Base-by-base conservation (phyloP, 768 basidiomycete species). In the Suillus alpinus region DNA sequence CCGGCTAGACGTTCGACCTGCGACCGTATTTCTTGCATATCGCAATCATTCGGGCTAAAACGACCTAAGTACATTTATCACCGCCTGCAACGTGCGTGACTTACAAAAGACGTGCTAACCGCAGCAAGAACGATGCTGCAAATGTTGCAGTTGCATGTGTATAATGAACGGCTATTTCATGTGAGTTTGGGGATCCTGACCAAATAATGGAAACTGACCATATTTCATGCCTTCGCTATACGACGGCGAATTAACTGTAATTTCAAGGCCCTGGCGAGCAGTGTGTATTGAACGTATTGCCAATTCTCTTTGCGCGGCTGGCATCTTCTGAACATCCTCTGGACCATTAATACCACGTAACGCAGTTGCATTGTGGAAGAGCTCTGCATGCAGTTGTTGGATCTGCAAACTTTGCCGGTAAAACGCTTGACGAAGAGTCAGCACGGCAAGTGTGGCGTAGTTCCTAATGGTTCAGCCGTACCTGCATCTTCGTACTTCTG, bases 141-240 rank as follows among this genome's bases (percentile, higher is more conserved):
- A 98, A 98, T 0, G 95, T 96, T 6, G 95, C 95, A 32, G 93
- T 92, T 44, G 92, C 92, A 70, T 98, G 95, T 14, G 91, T 91
- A 67, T 91, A 90, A 69, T 92, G 88, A n/a, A 94, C 91, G 16
- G 93, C 92, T 92, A 65, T 49, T 20, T 23, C 32, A 41, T 66
- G 51, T 62, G 50, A 58, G 29, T 13, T 58, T 31, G 56, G 62
- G 13, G 56, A 59, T 36, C 20, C 20, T 44, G n/a, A 26, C n/a
- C 10, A 40, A 62, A 37, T 39, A 1, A 31, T 12, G 14, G 29
- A 12, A 37, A 69, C 84, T 49, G 68, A 91, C 93, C 92, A 68
- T 94, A 97, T 80, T 89, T 91, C 85, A 98, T 89, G 20, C 93
- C 93, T 70, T 94, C 91, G 61, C 94, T 80, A 69, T 98, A 98